These are phyloP conservation scores for Besnoitia besnoiti DNA, from an alignment of 169 alveolate species.

Conservation along the genomic window DNA sequence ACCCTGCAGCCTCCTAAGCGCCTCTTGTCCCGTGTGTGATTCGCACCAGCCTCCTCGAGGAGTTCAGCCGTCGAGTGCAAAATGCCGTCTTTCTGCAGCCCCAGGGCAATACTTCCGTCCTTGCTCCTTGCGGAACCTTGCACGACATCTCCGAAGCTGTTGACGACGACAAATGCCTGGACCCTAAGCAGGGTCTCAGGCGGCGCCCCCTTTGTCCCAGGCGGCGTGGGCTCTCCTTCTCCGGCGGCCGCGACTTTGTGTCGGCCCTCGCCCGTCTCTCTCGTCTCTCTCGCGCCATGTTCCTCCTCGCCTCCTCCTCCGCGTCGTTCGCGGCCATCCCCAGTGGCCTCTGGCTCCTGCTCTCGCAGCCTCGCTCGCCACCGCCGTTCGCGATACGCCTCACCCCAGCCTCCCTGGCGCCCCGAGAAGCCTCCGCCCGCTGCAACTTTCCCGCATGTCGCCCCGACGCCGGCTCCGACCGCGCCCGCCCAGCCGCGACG, in stretches of 20 bases:
- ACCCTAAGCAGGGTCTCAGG: not conserved
- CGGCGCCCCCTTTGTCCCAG: not conserved
- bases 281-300: not conserved
- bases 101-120: not conserved
- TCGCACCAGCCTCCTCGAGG: not conserved
- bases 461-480: constrained; percentile 9
- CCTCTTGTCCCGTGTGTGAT: not conserved
- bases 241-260: not conserved
- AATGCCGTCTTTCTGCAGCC: not conserved
- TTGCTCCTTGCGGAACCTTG: not conserved
- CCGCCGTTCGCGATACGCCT: not conserved
- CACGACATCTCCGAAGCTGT: constrained; percentile 27
- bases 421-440: not conserved
- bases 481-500: not conserved
- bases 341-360: not conserved
- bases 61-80: not conserved
- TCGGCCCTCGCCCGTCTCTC: not conserved
- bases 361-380: not conserved
- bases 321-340: no score
- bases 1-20: not conserved
- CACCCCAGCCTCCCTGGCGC: constrained; percentile 33
- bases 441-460: not conserved
- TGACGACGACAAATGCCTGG: not conserved
- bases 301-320: not conserved
- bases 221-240: not conserved